phyloP scores from a whole-genome alignment of 176 grass and related monocot species.

The Bothriochloa decipiens region DNA sequence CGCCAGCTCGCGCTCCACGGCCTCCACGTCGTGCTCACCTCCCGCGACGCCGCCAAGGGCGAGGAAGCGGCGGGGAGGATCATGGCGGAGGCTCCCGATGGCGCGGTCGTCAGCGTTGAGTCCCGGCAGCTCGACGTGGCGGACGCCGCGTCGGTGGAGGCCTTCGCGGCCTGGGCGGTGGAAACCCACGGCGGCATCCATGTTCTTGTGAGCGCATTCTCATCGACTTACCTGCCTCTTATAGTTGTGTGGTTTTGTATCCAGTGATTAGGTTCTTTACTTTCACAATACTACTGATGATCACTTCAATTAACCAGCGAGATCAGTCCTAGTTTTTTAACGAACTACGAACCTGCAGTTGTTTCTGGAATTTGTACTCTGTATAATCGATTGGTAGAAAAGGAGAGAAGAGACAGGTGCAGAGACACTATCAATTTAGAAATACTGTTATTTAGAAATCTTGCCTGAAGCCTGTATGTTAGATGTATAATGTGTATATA shows the following conservation, averaged over 20 bases:
- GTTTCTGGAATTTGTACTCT: neutral
- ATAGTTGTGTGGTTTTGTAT: neutral
- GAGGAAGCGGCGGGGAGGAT: conserved; percentile 34
- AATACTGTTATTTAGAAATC: neutral
- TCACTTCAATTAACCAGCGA: neutral
- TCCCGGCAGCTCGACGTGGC: conserved; percentile 67
- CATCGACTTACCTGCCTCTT: neutral
- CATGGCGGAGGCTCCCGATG: conserved; percentile 16
- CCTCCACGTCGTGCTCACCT: conserved; percentile 75
- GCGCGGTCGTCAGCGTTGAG: conserved; percentile 35
- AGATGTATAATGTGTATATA: conserved; percentile 25
- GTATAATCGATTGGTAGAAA: neutral
- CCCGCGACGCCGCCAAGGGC: conserved; percentile 55
- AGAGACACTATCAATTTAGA: neutral
- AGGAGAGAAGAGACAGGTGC: neutral
- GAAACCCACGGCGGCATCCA: conserved; percentile 61
- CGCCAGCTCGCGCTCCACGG: conserved; percentile 67
- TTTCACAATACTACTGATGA: neutral
- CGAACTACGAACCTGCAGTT: neutral
- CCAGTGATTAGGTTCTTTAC: neutral
- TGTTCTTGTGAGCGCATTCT: conserved; percentile 66
- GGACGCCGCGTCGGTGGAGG: conserved; percentile 59
- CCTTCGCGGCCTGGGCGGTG: conserved; percentile 61
- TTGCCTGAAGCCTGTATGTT: neutral
- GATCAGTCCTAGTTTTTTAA: neutral